Evolutionary conservation across 1,284 basidiomycete species (phyloP).

Genomic region (Cryptococcus sp.): DNA sequence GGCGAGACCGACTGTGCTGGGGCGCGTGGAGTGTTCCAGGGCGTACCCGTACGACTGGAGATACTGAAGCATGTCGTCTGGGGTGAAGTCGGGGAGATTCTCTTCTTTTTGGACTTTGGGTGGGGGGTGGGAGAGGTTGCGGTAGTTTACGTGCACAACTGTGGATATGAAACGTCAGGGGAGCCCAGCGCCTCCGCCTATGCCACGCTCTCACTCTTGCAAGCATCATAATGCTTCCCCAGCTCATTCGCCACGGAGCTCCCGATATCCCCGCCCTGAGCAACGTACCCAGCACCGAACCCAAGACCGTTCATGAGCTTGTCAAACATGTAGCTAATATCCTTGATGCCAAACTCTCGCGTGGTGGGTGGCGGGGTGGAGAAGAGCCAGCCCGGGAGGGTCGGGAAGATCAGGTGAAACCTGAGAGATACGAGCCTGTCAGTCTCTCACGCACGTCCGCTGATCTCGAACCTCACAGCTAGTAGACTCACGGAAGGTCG

Average conservation of each 20-base stretch:
- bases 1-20: conserved; percentile 48
- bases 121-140: background rate
- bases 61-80: background rate
- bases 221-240: conserved; percentile 20
- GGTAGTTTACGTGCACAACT: background rate
- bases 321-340: conserved; percentile 35
- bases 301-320: conserved; percentile 43
- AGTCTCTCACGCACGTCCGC: background rate
- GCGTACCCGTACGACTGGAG: conserved; percentile 19
- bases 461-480: background rate
- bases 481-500: conserved; percentile 20
- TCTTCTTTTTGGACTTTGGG: background rate
- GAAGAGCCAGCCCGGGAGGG: conserved; percentile 41
- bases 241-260: conserved; percentile 30
- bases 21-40: conserved; percentile 43
- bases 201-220: conserved; percentile 19
- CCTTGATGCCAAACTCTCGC: conserved; percentile 30
- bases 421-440: background rate
- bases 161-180: too few relatives aligned
- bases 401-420: conserved; percentile 33
- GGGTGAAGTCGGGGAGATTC: background rate
- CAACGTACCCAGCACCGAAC: conserved; percentile 36
- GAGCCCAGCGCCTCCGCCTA: too few relatives aligned
- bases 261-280: conserved; percentile 45
- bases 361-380: conserved; percentile 32